phyloP scores from a whole-genome alignment of 176 grass and related monocot genomes.

The Panicum miliaceum region DNA sequence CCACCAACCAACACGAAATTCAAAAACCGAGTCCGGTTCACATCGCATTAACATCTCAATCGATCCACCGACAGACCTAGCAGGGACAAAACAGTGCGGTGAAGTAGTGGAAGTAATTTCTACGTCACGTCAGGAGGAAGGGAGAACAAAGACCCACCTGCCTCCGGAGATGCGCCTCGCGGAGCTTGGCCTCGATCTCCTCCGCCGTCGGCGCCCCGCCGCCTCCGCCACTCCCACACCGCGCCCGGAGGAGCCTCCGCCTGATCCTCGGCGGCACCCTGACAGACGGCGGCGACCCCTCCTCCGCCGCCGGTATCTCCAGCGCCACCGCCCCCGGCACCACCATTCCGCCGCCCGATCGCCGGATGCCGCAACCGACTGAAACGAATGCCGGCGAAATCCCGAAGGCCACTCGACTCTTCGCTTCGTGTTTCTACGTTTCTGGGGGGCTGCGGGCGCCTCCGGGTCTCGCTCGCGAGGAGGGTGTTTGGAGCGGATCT shows the following conservation, averaged over 20 bases:
- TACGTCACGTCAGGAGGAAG: not conserved
- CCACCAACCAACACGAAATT: slow-evolving; percentile 15
- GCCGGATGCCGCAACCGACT: not conserved
- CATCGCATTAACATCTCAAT: not conserved
- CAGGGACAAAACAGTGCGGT: not conserved
- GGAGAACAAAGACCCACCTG: slow-evolving; percentile 50
- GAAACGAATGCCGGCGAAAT: not conserved
- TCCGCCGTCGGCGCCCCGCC: slow-evolving; percentile 55
- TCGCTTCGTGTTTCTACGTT: not conserved
- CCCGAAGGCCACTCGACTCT: not conserved
- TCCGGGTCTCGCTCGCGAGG: not conserved
- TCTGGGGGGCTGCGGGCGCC: not conserved
- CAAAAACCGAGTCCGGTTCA: not conserved
- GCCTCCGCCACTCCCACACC: not conserved
- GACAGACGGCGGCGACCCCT: slow-evolving; percentile 43
- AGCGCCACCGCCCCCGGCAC: slow-evolving; percentile 61
- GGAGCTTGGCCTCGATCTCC: slow-evolving; percentile 89
- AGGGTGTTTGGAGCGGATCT: not conserved
- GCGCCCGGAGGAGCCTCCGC: slow-evolving; percentile 58
- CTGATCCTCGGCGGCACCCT: slow-evolving; percentile 81
- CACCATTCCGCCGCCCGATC: slow-evolving; percentile 39
- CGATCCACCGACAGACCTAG: not conserved
- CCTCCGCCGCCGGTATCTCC: slow-evolving; percentile 61
- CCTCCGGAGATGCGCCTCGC: slow-evolving; percentile 68
- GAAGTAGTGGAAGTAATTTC: not conserved